A percentile compares a stretch with the other conserved stretches of the same genome.
Evolutionary conservation across 805 yeast species (phyloP).

Genomic region (Candida fluviatilis): DNA sequence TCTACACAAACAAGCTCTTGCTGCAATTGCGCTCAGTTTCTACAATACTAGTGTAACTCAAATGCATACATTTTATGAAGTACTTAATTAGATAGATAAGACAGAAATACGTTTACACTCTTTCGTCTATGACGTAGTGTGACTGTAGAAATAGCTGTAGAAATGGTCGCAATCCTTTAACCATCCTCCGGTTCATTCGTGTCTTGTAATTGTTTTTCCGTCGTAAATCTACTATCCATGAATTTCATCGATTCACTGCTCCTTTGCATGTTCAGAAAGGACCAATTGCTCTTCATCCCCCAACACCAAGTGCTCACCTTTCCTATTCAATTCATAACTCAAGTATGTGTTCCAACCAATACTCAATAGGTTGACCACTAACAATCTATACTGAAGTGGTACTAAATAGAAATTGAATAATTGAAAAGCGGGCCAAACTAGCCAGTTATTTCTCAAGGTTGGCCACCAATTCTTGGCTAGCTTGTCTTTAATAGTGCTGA

Average conservation of each 20-base stretch:
- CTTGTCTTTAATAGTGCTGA: constrained; percentile 37
- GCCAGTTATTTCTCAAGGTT: constrained; percentile 73
- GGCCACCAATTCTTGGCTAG: constrained; percentile 53
- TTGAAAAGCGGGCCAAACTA: constrained; percentile 90
- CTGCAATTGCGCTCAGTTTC: too few relatives aligned
- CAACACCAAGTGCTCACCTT: constrained; percentile 2
- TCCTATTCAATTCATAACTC: constrained; percentile 42
- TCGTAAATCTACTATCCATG: too few relatives aligned
- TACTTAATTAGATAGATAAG: too few relatives aligned
- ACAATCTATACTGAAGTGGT: constrained; percentile 66
- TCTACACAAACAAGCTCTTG: too few relatives aligned
- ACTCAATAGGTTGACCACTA: constrained; percentile 66
- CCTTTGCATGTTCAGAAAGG: not conserved
- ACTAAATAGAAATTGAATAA: constrained; percentile 67
- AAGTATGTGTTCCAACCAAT: constrained; percentile 83
- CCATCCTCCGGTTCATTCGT: too few relatives aligned
- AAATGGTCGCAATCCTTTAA: too few relatives aligned
- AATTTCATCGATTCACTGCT: not conserved
- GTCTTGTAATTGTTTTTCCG: too few relatives aligned
- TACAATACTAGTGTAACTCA: too few relatives aligned
- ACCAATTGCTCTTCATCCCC: constrained; percentile 4
- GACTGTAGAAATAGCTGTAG: too few relatives aligned
- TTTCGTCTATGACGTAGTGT: too few relatives aligned
- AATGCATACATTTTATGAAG: too few relatives aligned
- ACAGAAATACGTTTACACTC: too few relatives aligned